These are phyloP conservation scores for Sherardia arvensis DNA, from an alignment of 257 asterid species.

Conservation along the genomic window DNA sequence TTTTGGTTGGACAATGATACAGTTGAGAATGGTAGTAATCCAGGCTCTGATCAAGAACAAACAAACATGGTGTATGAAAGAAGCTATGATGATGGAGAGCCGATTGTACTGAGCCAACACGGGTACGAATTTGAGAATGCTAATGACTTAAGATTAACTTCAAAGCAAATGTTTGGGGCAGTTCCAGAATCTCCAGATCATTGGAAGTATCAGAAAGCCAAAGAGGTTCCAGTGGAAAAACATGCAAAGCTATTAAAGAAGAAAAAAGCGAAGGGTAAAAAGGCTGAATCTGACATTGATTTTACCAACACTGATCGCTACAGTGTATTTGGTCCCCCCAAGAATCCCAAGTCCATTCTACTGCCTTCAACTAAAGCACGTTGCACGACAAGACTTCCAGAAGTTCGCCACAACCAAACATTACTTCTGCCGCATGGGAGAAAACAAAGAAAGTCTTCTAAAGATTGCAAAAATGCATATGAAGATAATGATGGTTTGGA, in stretches of 20 bases:
- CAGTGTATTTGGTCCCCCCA: conserved; percentile 66
- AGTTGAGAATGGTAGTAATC: conserved; percentile 37
- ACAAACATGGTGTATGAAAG: conserved; percentile 46
- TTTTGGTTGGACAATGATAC: conserved; percentile 37
- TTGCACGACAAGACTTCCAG: conserved; percentile 75
- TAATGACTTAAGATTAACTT: conserved; percentile 60
- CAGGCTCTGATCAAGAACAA: conserved; percentile 62
- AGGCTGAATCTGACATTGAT: conserved; percentile 54
- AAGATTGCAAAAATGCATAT: too few relatives aligned
- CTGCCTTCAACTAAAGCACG: conserved; percentile 64
- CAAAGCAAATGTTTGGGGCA: conserved; percentile 94
- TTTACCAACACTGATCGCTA: conserved; percentile 51
- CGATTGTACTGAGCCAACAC: conserved; percentile 32
- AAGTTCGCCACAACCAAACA: conserved; percentile 93
- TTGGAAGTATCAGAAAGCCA: conserved; percentile 77
- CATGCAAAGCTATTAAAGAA: conserved; percentile 44
- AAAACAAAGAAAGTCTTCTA: too few relatives aligned
- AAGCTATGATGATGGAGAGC: conserved; percentile 39
- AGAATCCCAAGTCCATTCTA: conserved; percentile 69
- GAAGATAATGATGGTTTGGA: conserved; percentile 50
- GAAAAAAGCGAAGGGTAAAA: conserved; percentile 53
- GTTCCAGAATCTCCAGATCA: conserved; percentile 96
- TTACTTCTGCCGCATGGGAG: conserved; percentile 83
- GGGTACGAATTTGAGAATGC: conserved; percentile 59
- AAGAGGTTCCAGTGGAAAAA: conserved; percentile 46